phyloP scores from a whole-genome alignment of 2,329 filamentous ascomycete genomes.

The Aspergillus felis region DNA sequence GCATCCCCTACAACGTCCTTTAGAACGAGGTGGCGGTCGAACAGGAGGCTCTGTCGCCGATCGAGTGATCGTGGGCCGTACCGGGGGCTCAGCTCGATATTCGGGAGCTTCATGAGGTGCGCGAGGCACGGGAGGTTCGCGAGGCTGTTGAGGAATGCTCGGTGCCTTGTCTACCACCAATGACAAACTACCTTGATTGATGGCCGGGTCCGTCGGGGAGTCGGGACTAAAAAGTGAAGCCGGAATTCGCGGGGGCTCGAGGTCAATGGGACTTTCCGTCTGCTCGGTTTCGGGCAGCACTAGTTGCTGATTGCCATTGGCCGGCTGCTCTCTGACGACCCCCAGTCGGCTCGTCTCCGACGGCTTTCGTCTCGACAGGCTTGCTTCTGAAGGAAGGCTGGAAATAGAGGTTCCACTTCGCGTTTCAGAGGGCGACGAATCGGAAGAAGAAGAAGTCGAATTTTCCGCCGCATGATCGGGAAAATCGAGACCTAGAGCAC shows the following conservation, averaged over 20 bases:
- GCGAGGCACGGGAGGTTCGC: too few relatives aligned
- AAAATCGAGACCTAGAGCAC: conserved; percentile 47
- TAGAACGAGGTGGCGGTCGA: conserved; percentile 46
- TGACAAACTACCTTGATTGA: conserved; percentile 39
- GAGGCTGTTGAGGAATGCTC: conserved; percentile 5
- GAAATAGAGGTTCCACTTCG: conserved; percentile 61
- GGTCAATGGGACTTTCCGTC: conserved; percentile 18
- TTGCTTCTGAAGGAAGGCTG: conserved; percentile 49
- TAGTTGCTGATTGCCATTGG: conserved; percentile 12
- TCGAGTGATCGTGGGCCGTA: conserved; percentile 9
- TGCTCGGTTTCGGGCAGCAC: conserved; percentile 35
- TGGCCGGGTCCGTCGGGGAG: conserved; percentile 47
- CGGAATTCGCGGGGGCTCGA: conserved; percentile 29
- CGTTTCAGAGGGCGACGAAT: conserved; percentile 57
- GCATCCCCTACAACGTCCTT: conserved; percentile 82
- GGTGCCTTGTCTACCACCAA: conserved; percentile 24
- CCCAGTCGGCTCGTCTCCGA: conserved; percentile 44
- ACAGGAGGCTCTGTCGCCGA: conserved; percentile 32
- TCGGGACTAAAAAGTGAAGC: conserved; percentile 36
- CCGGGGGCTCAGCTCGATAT: conserved; percentile 5
- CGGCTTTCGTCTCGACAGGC: conserved; percentile 26
- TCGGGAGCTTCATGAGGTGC: too few relatives aligned
- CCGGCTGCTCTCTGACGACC: conserved; percentile 55
- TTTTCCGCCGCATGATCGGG: conserved; percentile 62
- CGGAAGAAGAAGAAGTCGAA: conserved; percentile 63